Percentiles rank a stretch among this genome's conserved stretches.
Evolutionary conservation across 2,329 filamentous ascomycete species (phyloP).

Genomic region (Ceratocystis variospora): DNA sequence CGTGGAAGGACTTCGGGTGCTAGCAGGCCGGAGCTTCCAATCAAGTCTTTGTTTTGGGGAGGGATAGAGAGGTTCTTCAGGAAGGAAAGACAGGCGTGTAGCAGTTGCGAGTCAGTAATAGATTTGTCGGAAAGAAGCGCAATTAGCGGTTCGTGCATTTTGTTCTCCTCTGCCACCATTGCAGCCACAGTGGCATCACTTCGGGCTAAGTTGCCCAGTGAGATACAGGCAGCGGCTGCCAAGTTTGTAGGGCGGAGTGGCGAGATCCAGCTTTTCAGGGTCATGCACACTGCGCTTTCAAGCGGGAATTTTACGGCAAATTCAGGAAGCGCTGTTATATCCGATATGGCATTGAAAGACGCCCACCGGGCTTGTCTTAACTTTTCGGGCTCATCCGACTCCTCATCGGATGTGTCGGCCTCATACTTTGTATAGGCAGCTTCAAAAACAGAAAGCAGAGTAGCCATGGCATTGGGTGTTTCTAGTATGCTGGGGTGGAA

Average conservation of each 20-base stretch:
- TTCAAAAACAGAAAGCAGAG: conserved; percentile 37
- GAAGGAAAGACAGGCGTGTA: conserved; percentile 45
- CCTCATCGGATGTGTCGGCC: conserved; percentile 29
- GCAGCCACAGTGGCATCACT: conserved; percentile 40
- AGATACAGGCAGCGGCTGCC: conserved; percentile 45
- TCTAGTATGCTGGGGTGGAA: conserved; percentile 38
- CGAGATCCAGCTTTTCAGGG: conserved; percentile 36
- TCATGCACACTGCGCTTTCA: conserved; percentile 30
- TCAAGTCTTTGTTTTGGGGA: conserved; percentile 36
- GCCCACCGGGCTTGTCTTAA: conserved; percentile 28
- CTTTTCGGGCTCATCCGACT: conserved; percentile 31
- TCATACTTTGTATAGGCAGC: conserved; percentile 34
- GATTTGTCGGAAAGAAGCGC: conserved; percentile 31
- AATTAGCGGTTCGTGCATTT: conserved; percentile 34
- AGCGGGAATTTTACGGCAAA: conserved; percentile 34
- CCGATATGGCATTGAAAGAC: conserved; percentile 33
- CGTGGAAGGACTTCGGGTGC: conserved; percentile 35
- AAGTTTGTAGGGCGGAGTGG: conserved; percentile 30
- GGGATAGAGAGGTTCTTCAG: conserved; percentile 53
- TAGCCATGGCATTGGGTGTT: conserved; percentile 25
- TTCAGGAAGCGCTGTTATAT: conserved; percentile 37
- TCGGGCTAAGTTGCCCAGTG: conserved; percentile 47
- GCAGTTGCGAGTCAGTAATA: conserved; percentile 36
- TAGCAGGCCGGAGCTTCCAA: conserved; percentile 36
- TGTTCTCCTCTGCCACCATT: conserved; percentile 32